A percentile compares a stretch with the other conserved stretches of the same genome.
These are phyloP conservation scores for Phaeoacremonium minimum DNA, from an alignment of 2,329 filamentous ascomycete species.

Conservation along the genomic window DNA sequence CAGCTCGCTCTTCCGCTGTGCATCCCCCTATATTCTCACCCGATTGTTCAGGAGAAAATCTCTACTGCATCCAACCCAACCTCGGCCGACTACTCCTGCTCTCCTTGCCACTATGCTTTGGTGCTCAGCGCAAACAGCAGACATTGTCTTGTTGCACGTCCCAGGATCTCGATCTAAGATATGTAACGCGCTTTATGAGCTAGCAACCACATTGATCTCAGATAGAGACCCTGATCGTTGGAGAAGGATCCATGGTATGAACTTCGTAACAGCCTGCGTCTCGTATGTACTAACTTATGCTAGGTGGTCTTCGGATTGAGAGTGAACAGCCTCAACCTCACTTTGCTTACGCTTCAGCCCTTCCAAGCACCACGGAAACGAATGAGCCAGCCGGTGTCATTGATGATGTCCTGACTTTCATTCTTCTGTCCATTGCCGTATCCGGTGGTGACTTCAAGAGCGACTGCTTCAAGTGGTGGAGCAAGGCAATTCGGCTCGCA, in stretches of 20 bases:
- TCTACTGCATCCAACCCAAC: constrained; percentile 31
- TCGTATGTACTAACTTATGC: not conserved
- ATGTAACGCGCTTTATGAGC: constrained; percentile 29
- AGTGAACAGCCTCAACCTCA: constrained; percentile 20
- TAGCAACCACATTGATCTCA: constrained; percentile 26
- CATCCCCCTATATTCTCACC: constrained; percentile 42
- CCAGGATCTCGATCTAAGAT: constrained; percentile 33
- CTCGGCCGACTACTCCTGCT: constrained; percentile 35
- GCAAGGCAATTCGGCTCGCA: constrained; percentile 33
- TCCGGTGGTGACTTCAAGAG: constrained; percentile 44
- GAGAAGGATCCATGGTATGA: constrained; percentile 26
- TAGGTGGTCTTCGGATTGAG: constrained; percentile 26
- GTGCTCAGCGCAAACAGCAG: constrained; percentile 41
- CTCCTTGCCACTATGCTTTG: constrained; percentile 43
- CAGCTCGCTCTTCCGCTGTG: constrained; percentile 34
- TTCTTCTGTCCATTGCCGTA: constrained; percentile 38
- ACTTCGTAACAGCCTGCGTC: not conserved
- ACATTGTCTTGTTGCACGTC: constrained; percentile 34
- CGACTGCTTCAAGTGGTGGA: constrained; percentile 43
- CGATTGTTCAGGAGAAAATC: constrained; percentile 39
- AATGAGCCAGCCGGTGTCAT: constrained; percentile 28
- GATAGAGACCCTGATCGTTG: constrained; percentile 30
- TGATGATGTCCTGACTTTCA: constrained; percentile 40
- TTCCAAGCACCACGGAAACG: constrained; percentile 23
- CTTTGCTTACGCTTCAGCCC: constrained; percentile 12